A percentile compares a stretch with the other conserved stretches of the same genome.
Conservation (phyloP, 768 basidiomycete genomes). For the Clavaria fumosa region DNA sequence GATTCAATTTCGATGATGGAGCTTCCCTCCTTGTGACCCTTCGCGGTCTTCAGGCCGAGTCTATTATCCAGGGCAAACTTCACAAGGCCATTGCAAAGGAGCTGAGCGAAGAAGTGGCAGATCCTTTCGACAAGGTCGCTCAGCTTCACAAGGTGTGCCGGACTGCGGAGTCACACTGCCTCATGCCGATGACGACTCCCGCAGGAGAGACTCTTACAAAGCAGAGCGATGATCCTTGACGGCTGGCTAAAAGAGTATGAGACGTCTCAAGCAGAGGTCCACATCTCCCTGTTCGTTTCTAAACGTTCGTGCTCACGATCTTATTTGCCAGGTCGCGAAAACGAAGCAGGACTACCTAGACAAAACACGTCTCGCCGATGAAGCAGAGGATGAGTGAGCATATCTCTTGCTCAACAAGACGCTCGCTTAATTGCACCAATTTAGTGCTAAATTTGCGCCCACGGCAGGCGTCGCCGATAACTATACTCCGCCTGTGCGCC, state of each 20-base stretch:
- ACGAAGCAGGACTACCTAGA: constrained; percentile 62
- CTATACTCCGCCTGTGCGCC: constrained; percentile 59
- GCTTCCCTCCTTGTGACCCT: constrained; percentile 71
- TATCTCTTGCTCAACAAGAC: constrained; percentile 6
- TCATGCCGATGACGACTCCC: constrained; percentile 7
- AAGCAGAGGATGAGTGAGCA: constrained; percentile 86
- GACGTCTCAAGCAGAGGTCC: constrained; percentile 37
- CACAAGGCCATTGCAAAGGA: constrained; percentile 63
- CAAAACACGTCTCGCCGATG: constrained; percentile 76
- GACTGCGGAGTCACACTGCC: constrained; percentile 6
- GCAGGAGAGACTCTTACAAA: constrained; percentile 49
- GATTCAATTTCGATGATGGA: constrained; percentile 70
- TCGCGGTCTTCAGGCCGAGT: constrained; percentile 65
- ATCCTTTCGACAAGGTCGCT: constrained; percentile 75
- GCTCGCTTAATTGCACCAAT: constrained; percentile 8
- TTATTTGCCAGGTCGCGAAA: constrained; percentile 32
- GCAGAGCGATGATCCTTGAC: constrained; percentile 41
- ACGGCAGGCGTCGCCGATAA: constrained; percentile 44
- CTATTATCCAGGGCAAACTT: constrained; percentile 51
- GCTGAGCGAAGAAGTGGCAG: constrained; percentile 56
- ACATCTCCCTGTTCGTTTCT: not conserved
- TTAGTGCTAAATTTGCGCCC: constrained; percentile 80
- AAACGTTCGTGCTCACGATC: not conserved
- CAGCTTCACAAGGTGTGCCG: constrained; percentile 50
- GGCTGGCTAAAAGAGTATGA: constrained; percentile 61